phyloP scores from a whole-genome alignment of 192 early-diverging fungal genomes.

The Powellomyces hirtus region DNA sequence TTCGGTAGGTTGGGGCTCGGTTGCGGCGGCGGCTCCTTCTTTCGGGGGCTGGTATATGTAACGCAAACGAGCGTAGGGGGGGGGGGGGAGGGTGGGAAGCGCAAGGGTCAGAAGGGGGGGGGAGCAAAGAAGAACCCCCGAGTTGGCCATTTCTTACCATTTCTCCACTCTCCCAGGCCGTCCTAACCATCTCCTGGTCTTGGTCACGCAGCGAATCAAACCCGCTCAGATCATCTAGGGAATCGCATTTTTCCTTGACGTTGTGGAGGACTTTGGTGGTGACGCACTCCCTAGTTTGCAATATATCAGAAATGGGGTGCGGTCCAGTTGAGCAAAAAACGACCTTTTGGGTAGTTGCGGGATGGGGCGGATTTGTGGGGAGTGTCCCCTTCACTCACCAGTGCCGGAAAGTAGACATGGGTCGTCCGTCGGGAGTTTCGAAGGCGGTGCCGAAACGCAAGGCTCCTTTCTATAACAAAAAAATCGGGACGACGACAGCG shows the following conservation, averaged over 20 bases:
- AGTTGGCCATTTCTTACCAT: background rate
- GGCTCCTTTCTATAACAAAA: background rate
- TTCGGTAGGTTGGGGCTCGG: background rate
- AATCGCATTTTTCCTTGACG: background rate
- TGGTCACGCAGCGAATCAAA: background rate
- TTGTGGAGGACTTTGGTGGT: constrained; percentile 5
- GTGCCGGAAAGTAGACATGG: background rate
- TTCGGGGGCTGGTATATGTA: background rate
- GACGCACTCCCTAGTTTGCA: background rate
- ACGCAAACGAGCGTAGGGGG: background rate
- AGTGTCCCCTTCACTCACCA: background rate
- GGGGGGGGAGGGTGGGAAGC: too few species aligned
- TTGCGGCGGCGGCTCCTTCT: background rate
- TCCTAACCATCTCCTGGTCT: background rate
- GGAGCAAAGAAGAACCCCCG: too few species aligned
- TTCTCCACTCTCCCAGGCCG: background rate
- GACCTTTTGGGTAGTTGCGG: background rate
- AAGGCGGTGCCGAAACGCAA: background rate
- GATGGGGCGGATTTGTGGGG: background rate
- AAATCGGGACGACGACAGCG: too few species aligned
- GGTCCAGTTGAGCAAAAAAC: background rate
- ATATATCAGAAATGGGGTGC: too few species aligned
- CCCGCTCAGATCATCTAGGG: background rate
- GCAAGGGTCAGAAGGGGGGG: too few species aligned
- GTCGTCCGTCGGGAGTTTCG: background rate